These are phyloP conservation scores for Cryptococcus sp. DNA, from an alignment of 1,284 basidiomycete species.

Conservation along the genomic window DNA sequence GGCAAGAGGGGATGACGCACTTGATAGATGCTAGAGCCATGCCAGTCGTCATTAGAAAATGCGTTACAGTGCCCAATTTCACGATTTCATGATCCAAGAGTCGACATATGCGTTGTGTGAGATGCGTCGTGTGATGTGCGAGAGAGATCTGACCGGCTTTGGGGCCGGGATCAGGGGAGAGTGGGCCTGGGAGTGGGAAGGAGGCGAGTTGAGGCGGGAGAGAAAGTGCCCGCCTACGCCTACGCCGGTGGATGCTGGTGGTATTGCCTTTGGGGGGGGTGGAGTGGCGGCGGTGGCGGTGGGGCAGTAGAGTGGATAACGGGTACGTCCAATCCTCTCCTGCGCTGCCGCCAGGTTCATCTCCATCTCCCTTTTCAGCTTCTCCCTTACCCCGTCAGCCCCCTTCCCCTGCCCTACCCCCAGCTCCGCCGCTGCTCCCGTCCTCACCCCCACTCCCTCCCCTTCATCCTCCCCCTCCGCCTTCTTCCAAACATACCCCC, in stretches of 20 bases:
- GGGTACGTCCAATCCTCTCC: not conserved
- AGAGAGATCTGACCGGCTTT: too few relatives aligned
- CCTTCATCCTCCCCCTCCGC: not conserved
- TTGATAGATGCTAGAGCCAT: not conserved
- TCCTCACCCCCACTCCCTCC: not conserved
- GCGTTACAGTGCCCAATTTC: not conserved
- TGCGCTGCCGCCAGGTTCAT: not conserved
- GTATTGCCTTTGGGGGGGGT: not conserved
- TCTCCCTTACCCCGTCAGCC: not conserved
- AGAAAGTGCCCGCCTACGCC: not conserved
- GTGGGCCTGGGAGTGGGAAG: too few relatives aligned
- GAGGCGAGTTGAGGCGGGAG: not conserved
- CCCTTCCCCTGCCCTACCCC: not conserved
- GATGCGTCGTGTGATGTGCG: too few relatives aligned
- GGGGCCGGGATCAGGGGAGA: too few relatives aligned
- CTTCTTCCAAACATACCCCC: slow-evolving; percentile 9
- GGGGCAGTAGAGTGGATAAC: too few relatives aligned
- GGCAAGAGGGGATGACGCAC: not conserved
- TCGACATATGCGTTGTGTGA: too few relatives aligned
- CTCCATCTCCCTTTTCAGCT: not conserved
- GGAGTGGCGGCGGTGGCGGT: too few relatives aligned
- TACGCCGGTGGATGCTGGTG: not conserved
- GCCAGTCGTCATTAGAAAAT: not conserved
- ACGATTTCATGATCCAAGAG: not conserved
- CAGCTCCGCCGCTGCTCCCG: not conserved